phyloP scores from a whole-genome alignment of 2,329 filamentous ascomycete species.

The Alternaria conjuncta region DNA sequence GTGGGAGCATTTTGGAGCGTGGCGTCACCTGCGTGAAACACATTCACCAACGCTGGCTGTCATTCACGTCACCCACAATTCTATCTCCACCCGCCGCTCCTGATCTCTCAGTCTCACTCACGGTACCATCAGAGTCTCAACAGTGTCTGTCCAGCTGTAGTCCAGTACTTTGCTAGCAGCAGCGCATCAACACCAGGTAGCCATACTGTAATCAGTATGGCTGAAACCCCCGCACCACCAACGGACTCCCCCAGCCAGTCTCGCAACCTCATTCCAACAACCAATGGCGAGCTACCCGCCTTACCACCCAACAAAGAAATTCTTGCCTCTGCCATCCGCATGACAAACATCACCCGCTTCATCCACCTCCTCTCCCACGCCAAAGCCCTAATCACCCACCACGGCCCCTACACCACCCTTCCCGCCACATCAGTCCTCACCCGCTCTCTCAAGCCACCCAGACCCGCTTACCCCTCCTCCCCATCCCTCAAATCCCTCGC shows the following conservation, averaged over 20 bases:
- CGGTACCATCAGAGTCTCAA: background rate
- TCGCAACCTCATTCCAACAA: background rate
- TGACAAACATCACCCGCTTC: conserved; percentile 13
- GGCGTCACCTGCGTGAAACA: background rate
- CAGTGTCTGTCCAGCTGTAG: too few species aligned
- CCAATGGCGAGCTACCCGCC: background rate
- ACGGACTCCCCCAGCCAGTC: background rate
- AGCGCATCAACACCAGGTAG: too few species aligned
- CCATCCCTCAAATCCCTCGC: conserved; percentile 13
- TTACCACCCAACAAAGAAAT: background rate
- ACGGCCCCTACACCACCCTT: conserved; percentile 21
- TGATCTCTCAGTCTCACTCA: background rate
- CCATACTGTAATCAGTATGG: background rate
- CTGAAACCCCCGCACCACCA: too few species aligned
- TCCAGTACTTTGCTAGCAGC: fast-evolving
- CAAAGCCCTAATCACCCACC: conserved; percentile 3
- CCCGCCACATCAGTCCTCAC: conserved; percentile 13
- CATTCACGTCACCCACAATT: background rate
- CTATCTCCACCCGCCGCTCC: background rate
- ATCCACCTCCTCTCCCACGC: conserved; percentile 12
- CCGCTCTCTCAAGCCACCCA: background rate
- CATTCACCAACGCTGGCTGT: background rate
- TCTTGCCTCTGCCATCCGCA: background rate
- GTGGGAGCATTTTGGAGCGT: background rate
- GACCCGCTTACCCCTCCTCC: background rate